Conservation (phyloP, 2,329 filamentous ascomycete genomes). For the Lachnellula arida region DNA sequence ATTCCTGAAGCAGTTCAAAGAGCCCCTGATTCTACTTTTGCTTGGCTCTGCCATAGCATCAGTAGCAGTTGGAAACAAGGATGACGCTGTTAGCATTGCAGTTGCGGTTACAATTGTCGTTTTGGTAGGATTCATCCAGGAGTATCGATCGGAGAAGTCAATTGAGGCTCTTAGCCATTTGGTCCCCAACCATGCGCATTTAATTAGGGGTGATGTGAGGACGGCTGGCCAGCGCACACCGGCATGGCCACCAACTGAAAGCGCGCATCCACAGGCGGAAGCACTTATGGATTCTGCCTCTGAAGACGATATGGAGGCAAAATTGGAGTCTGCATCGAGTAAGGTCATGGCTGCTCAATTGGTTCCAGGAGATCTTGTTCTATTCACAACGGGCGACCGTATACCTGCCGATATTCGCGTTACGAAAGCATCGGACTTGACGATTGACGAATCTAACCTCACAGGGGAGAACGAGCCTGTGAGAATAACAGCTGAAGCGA, state of each 20-base stretch:
- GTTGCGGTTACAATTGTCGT: conserved; percentile 97
- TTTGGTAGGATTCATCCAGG: conserved; percentile 91
- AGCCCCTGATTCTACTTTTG: conserved; percentile 89
- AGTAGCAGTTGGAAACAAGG: conserved; percentile 84
- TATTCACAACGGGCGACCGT: conserved; percentile 93
- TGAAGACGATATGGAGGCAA: conserved; percentile 50
- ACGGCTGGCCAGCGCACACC: conserved; percentile 24
- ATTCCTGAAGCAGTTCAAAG: conserved; percentile 94
- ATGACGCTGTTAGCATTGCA: conserved; percentile 93
- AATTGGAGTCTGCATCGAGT: conserved; percentile 63
- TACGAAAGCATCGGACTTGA: conserved; percentile 81
- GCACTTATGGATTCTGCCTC: conserved; percentile 20
- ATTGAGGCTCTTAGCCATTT: conserved; percentile 90
- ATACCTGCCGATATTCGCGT: conserved; percentile 96
- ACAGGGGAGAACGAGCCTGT: conserved; percentile 97
- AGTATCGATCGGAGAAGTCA: conserved; percentile 96
- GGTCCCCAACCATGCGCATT: conserved; percentile 90
- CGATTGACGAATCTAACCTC: conserved; percentile 93
- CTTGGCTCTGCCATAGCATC: conserved; percentile 85
- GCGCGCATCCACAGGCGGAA: conserved; percentile 21
- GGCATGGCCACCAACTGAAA: conserved; percentile 45
- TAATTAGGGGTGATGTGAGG: conserved; percentile 58
- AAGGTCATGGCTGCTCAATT: conserved; percentile 85
- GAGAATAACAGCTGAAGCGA: conserved; percentile 66
- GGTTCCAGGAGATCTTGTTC: conserved; percentile 85